phyloP scores from a whole-genome alignment of 139 green algal species.

The Auxenochlorella pyrenoidosa region DNA sequence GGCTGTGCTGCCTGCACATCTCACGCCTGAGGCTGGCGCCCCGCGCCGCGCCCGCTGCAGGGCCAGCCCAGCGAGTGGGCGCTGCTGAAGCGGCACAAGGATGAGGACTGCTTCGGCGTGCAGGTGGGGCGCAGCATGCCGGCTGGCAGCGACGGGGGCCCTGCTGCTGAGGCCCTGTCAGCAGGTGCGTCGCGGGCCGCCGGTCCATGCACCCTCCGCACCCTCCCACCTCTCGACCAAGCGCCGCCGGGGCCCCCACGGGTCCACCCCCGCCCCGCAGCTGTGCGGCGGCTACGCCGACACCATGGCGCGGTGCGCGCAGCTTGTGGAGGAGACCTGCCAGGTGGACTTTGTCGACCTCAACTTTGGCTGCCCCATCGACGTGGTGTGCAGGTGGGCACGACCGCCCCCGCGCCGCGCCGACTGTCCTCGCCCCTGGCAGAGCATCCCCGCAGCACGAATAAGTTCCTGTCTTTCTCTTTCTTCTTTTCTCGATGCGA shows the following conservation, averaged over 20 bases:
- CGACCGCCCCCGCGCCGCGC: too few relatives aligned
- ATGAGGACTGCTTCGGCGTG: conserved; percentile 95
- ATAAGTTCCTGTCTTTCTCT: too few relatives aligned
- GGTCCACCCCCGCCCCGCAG: conserved; percentile 38
- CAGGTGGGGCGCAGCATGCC: conserved; percentile 65
- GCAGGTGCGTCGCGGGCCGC: too few relatives aligned
- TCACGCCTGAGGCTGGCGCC: too few relatives aligned
- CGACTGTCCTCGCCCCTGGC: too few relatives aligned
- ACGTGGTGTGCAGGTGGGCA: conserved; percentile 65
- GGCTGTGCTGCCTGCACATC: neutral
- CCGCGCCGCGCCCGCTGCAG: conserved; percentile 38
- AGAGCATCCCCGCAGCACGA: too few relatives aligned
- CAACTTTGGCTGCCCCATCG: conserved; percentile 96
- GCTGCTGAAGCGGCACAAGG: conserved; percentile 91
- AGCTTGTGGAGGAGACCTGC: conserved; percentile 81
- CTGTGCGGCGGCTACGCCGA: conserved; percentile 91
- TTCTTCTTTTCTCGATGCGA: too few relatives aligned
- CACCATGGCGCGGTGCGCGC: conserved; percentile 69
- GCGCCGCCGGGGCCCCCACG: too few relatives aligned
- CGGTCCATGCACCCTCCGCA: too few relatives aligned
- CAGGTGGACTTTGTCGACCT: conserved; percentile 95
- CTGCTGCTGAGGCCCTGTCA: too few relatives aligned
- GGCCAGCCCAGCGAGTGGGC: conserved; percentile 95
- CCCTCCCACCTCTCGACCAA: too few relatives aligned
- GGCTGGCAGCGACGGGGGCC: too few relatives aligned